Evolutionary conservation across 768 basidiomycete genomes (phyloP).

Genomic region (Vararia minispora): DNA sequence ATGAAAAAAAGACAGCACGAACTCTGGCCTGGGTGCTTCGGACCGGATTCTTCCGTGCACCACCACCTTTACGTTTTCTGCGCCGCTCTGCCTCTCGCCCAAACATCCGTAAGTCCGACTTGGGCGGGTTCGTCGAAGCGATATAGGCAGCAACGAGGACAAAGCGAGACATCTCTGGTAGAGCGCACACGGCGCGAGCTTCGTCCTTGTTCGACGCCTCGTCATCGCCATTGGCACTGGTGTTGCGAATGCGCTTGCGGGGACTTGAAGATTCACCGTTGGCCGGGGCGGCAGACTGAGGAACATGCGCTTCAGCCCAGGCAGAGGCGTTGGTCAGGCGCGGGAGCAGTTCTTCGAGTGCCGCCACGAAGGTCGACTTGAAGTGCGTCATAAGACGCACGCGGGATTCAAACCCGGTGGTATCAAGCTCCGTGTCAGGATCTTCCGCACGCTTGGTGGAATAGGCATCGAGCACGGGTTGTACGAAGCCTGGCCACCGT

Average conservation of each 20-base stretch:
- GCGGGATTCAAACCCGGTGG: conserved; percentile 31
- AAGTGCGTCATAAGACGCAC: conserved; percentile 56
- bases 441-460: background rate
- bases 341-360: conserved; percentile 59
- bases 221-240: conserved; percentile 1
- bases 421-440: conserved; percentile 1
- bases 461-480: conserved; percentile 45
- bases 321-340: conserved; percentile 51
- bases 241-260: conserved; percentile 15
- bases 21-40: conserved; percentile 20
- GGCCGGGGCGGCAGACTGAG: conserved; percentile 27
- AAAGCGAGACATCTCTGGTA: conserved; percentile 64
- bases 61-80: conserved; percentile 35
- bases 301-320: conserved; percentile 47
- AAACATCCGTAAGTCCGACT: conserved; percentile 76
- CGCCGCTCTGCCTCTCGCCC: conserved; percentile 59
- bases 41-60: conserved; percentile 16
- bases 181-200: conserved; percentile 20
- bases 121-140: conserved; percentile 77
- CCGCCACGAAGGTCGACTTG: conserved; percentile 47
- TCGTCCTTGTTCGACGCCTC: conserved; percentile 10
- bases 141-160: conserved; percentile 68
- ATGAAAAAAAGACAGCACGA: background rate
- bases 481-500: conserved; percentile 71
- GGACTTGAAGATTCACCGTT: conserved; percentile 1